Percentiles rank a stretch among this genome's conserved stretches.
phyloP scores from a whole-genome alignment of 2,329 filamentous ascomycete species.

The Trichoderma pleuroti region DNA sequence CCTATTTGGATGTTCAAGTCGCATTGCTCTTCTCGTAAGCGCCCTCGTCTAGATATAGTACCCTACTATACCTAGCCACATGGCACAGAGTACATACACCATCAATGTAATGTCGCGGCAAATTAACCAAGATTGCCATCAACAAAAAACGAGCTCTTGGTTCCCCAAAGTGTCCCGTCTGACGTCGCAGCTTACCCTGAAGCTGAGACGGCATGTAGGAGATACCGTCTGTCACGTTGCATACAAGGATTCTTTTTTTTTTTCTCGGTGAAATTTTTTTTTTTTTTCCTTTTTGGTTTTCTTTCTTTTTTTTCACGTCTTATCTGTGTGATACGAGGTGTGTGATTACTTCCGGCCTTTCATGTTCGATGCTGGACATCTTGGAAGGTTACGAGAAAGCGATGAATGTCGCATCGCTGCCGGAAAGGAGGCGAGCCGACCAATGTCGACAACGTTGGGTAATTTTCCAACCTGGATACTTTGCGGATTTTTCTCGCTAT shows the following conservation, averaged over 20 bases:
- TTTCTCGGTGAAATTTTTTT: neutral
- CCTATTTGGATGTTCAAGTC: neutral
- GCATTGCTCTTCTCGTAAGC: neutral
- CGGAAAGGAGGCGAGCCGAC: neutral
- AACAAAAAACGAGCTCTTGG: neutral
- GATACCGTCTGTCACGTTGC: neutral
- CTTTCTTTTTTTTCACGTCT: neutral
- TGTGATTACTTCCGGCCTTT: neutral
- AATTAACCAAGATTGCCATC: neutral
- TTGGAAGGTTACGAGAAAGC: neutral
- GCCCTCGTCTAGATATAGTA: neutral
- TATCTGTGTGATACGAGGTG: neutral
- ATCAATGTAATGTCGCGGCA: neutral
- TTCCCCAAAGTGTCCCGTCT: neutral
- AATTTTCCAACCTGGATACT: no score
- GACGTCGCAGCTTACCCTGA: constrained; percentile 2
- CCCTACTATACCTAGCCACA: neutral
- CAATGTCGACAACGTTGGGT: no score
- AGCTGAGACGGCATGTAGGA: neutral
- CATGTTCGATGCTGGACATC: neutral
- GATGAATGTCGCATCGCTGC: neutral
- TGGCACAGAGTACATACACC: neutral
- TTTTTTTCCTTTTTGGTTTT: neutral
- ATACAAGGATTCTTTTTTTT: neutral
- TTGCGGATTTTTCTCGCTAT: neutral